Percentiles rank a stretch among this genome's conserved stretches.
phyloP scores from a whole-genome alignment of 768 basidiomycete species.

The Termitomyces sp. region DNA sequence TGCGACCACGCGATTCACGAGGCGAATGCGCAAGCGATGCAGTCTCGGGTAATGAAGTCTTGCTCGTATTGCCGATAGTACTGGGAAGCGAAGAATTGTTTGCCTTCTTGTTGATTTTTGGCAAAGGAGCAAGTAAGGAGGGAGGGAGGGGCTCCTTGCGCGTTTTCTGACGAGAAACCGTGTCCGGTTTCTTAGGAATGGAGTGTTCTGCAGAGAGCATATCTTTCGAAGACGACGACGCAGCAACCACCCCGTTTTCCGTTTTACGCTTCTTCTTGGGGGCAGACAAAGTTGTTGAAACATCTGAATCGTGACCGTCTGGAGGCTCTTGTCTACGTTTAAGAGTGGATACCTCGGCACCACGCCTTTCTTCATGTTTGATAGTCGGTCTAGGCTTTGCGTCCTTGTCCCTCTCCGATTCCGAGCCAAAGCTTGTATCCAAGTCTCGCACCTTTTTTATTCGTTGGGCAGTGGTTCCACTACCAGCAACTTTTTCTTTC shows the following conservation, averaged over 20 bases:
- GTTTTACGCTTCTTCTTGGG: conserved; percentile 41
- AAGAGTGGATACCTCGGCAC: conserved; percentile 18
- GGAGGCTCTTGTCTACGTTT: conserved; percentile 38
- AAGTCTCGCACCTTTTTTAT: conserved; percentile 16
- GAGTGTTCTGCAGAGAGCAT: conserved; percentile 21
- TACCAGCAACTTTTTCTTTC: conserved; percentile 21
- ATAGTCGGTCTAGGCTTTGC: conserved; percentile 5
- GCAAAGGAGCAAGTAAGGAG: conserved; percentile 12
- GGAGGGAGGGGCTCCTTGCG: conserved; percentile 35
- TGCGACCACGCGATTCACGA: conserved; percentile 10
- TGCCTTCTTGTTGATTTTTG: conserved; percentile 18
- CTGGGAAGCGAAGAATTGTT: conserved; percentile 2
- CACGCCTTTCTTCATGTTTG: conserved; percentile 9
- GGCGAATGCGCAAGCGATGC: conserved; percentile 16
- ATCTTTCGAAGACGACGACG: conserved; percentile 15
- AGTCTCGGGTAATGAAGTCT: conserved; percentile 10
- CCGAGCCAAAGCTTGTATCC: conserved; percentile 13
- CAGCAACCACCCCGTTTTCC: conserved; percentile 25
- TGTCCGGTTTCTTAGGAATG: conserved; percentile 34
- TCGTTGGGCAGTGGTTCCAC: conserved; percentile 7
- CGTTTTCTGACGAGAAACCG: conserved; percentile 28
- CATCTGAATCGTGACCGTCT: conserved; percentile 30
- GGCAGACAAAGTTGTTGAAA: conserved; percentile 7
- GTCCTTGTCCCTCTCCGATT: conserved; percentile 20
- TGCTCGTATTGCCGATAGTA: conserved; percentile 2